Conservation (phyloP, 805 yeast species). For the Kregervanrija delftensis region DNA sequence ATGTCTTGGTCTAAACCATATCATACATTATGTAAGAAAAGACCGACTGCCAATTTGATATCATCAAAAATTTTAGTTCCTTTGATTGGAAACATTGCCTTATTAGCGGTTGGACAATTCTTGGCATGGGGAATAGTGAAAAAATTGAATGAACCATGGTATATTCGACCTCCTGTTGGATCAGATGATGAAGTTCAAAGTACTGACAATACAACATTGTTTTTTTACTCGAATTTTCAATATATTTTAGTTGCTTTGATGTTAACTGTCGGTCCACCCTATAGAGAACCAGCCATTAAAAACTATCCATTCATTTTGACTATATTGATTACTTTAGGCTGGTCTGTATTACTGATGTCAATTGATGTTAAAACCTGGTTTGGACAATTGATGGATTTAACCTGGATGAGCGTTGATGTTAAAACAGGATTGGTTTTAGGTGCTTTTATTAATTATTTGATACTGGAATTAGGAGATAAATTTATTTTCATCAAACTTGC, state of each 20-base stretch:
- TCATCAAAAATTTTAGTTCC: slow-evolving; percentile 85
- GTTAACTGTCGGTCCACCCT: slow-evolving; percentile 91
- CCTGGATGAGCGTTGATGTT: slow-evolving; percentile 46
- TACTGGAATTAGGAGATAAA: slow-evolving; percentile 40
- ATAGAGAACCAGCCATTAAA: slow-evolving; percentile 64
- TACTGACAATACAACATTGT: slow-evolving; percentile 84
- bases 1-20: slow-evolving; percentile 97
- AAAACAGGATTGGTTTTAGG: slow-evolving; percentile 42
- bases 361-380: slow-evolving; percentile 44
- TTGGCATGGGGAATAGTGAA: slow-evolving; percentile 52
- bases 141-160: slow-evolving; percentile 58
- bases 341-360: slow-evolving; percentile 51
- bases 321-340: slow-evolving; percentile 38
- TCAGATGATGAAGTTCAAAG: slow-evolving; percentile 77
- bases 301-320: slow-evolving; percentile 70
- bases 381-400: slow-evolving; percentile 72
- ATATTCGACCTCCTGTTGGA: slow-evolving; percentile 71
- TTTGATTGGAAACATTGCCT: slow-evolving; percentile 65
- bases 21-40: slow-evolving; percentile 48
- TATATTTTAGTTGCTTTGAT: slow-evolving; percentile 78
- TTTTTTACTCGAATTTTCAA: slow-evolving; percentile 78
- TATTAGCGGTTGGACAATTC: slow-evolving; percentile 61
- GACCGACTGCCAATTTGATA: slow-evolving; percentile 92
- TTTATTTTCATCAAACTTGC: slow-evolving; percentile 37
- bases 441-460: slow-evolving; percentile 43